Evolutionary conservation across 176 grass and related monocot species (phyloP), one percentile per base, ranked within the genome.

Genomic region (Oryza rufipogon): DNA sequence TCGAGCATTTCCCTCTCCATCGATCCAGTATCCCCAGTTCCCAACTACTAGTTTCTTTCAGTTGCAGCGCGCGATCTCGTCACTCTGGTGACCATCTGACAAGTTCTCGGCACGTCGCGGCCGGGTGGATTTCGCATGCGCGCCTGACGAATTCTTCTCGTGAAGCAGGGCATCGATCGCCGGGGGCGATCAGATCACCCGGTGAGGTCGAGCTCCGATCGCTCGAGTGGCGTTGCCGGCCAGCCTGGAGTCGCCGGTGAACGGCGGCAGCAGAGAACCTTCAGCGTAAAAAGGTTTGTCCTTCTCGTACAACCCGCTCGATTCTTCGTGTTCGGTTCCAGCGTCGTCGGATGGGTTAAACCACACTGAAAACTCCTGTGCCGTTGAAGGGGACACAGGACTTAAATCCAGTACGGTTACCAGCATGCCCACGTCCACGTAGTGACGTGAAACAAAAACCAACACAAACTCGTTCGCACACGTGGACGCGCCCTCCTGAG

Each of bases 401-500:
- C 5, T 38, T 38, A 8, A 41, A 41, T 41, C 39, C 48, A 15
- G 48, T 15, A 51, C 4, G 47, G 38, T 39, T 7, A 39, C 7
- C 38, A 7, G 38, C 38, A 41, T 41, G 39, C 45, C 60, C 38
- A 79, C 16, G 44, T 45, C 76, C 77, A 48, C 60, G 36, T 44
- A 9, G 42, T 66, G 64, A 36, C 64, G 44, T 1, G 45, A 68
- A 66, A 56, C 49, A 17, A 56, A 56, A 56, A 56, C 5, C 78
- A 19, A 2, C 42, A 20, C 25, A 19, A 33, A 68, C 64, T 51
- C n/a, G 11, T 7, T 77, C 66, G 70, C 70, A 38, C 64, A 81
- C 66, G 72, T 86, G 78, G 78, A 51, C 44, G 66, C 58, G 3
- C 36, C 36, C 77, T 28, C 72, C 78, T 66, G 83, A 77, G n/a